These are phyloP conservation scores for Phytophthora vignae DNA, from an alignment of 352 stramenopile genomes.

Conservation along the genomic window DNA sequence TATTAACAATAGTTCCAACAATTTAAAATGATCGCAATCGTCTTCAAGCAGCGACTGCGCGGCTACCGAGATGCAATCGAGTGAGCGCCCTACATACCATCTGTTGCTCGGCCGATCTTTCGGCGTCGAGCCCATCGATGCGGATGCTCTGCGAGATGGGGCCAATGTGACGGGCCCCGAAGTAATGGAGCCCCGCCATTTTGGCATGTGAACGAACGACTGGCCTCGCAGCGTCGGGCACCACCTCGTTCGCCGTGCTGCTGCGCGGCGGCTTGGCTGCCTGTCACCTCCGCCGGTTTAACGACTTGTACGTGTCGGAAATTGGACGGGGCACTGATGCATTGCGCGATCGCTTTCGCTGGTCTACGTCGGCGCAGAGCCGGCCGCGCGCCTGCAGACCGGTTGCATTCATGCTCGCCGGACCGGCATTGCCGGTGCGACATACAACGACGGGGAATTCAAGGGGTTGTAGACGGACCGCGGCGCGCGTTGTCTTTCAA, in stretches of 20 bases:
- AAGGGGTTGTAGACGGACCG: constrained; percentile 22
- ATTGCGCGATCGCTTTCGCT: constrained; percentile 22
- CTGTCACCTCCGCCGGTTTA: constrained; percentile 3
- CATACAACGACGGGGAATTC: constrained; percentile 19
- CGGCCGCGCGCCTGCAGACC: not conserved
- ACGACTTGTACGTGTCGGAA: constrained; percentile 9
- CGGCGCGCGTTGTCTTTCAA: constrained; percentile 21
- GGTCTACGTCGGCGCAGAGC: constrained; percentile 27
- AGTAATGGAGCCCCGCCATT: constrained; percentile 11
- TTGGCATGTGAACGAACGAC: constrained; percentile 16
- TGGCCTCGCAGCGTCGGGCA: not conserved
- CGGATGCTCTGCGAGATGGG: constrained; percentile 5
- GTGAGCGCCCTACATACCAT: too few relatives aligned
- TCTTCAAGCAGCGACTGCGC: too few relatives aligned
- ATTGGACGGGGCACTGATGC: constrained; percentile 5
- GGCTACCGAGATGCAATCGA: too few relatives aligned
- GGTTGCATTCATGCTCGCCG: constrained; percentile 6
- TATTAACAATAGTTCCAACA: too few relatives aligned
- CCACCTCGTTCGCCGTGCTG: not conserved
- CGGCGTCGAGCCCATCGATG: constrained; percentile 8
- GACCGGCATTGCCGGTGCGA: constrained; percentile 9
- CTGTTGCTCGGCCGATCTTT: not conserved
- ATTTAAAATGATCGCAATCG: too few relatives aligned
- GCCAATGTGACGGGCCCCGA: constrained; percentile 16
- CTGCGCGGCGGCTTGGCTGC: not conserved